phyloP scores from a whole-genome alignment of 768 basidiomycete genomes.

The Boletus subparvulus region DNA sequence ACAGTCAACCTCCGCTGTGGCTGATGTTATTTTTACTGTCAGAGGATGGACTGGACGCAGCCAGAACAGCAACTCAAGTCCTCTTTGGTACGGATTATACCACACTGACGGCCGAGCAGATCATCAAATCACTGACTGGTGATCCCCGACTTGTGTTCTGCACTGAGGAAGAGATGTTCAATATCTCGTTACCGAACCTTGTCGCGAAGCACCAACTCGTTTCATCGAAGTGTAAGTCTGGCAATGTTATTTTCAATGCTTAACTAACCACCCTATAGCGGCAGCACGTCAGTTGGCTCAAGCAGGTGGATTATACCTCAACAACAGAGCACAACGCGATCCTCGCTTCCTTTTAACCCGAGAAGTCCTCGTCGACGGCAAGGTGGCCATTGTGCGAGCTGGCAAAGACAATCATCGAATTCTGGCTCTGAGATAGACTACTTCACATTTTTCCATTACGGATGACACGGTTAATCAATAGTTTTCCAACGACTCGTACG shows the following conservation, averaged over 20 bases:
- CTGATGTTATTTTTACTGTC: slow-evolving; percentile 5
- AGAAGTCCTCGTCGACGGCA: slow-evolving; percentile 56
- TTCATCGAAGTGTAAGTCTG: slow-evolving; percentile 59
- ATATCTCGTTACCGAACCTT: slow-evolving; percentile 58
- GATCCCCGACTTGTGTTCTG: slow-evolving; percentile 65
- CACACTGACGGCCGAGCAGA: slow-evolving; percentile 52
- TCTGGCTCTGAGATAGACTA: slow-evolving; percentile 38
- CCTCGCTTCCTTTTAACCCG: slow-evolving; percentile 40
- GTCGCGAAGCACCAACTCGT: slow-evolving; percentile 56
- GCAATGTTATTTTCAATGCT: neutral
- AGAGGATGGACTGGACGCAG: slow-evolving; percentile 43
- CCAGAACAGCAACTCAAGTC: slow-evolving; percentile 44
- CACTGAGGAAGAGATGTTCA: slow-evolving; percentile 50
- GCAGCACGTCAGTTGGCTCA: slow-evolving; percentile 62
- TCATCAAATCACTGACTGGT: slow-evolving; percentile 58
- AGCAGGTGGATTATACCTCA: slow-evolving; percentile 71
- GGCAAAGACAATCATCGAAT: slow-evolving; percentile 74
- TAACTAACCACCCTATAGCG: slow-evolving; percentile 41
- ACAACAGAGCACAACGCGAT: slow-evolving; percentile 59
- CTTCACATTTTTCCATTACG: neutral
- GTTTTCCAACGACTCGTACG: neutral
- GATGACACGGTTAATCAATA: neutral
- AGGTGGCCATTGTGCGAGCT: slow-evolving; percentile 63
- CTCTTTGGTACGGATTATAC: slow-evolving; percentile 41
- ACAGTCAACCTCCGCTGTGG: neutral